Base-by-base conservation (phyloP, 305 asterid genomes). In the Plantago rigida region DNA sequence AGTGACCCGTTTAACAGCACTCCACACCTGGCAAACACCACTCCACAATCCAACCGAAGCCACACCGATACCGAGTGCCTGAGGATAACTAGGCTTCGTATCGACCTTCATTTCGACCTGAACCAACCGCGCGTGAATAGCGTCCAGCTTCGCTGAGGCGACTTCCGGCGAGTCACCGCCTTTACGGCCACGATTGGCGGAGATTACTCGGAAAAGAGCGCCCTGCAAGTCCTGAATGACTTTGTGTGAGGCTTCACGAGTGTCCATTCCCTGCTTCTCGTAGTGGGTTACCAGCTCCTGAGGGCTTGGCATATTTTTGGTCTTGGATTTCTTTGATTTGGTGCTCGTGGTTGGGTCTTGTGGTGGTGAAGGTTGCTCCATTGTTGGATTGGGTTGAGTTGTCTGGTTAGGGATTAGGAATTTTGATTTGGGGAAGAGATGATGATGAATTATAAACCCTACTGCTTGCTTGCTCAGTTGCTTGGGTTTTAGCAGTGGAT, bases 171-270 rank as follows among this genome's bases (percentile, higher is more conserved):
- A 31, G 39, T 31, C 39, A 5, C 39, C 39, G 7, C 39, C 51
- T 50, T 56, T 72, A 12, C 69, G 68, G 67, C 28, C 68, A 47
- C 71, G 62, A 9, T 69, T 70, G 53, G 75, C 70, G 19, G 79
- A 31, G 65, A 81, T 46, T 58, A 74, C 60, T 59, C 83, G 68
- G 67, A 90, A 84, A 4, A 90, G 81, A 4, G 83, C 94, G 26
- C 79, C 82, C 77, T 90, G 95, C 74, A 90, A 79, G 75, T 90
- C 95, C 56, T 82, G 82, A 47, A 90, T 90, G 14, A 82, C 96
- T 70, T 84, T 87, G 56, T 82, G 76, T 2, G 97, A 87, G 51
- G 97, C 95, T 64, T 80, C 87, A 69, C 78, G 85, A 31, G 84
- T 67, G 50, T 72, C 76, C 83, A 85, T 70, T 52, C 96, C 93